These are phyloP conservation scores for Colletotrichum lupini DNA, from an alignment of 2,329 filamentous ascomycete genomes.

Conservation along the genomic window DNA sequence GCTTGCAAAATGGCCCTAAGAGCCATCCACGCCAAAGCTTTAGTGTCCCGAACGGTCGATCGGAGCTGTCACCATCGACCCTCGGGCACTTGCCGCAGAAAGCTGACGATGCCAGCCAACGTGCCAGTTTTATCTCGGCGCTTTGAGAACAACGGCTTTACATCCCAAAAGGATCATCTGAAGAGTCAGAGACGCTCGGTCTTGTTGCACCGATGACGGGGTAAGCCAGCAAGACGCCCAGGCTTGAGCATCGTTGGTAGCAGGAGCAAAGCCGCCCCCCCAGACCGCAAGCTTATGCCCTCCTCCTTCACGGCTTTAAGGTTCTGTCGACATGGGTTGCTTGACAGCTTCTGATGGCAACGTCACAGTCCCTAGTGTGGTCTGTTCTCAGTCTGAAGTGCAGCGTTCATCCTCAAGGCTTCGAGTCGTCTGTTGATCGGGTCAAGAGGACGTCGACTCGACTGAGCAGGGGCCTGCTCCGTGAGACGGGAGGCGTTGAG, in stretches of 20 bases:
- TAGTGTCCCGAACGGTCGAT: background rate
- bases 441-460: conserved; percentile 1
- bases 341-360: conserved; percentile 18
- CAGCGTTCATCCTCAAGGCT: conserved; percentile 25
- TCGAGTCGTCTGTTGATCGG: conserved; percentile 24
- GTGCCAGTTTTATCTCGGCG: background rate
- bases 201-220: background rate
- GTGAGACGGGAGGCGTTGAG: conserved; percentile 7
- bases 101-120: conserved; percentile 5
- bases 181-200: conserved; percentile 5
- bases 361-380: conserved; percentile 25
- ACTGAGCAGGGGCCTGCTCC: conserved; percentile 1
- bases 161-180: conserved; percentile 15
- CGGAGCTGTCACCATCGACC: conserved; percentile 13
- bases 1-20: background rate
- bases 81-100: conserved; percentile 5
- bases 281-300: background rate
- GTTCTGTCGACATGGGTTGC: conserved; percentile 30
- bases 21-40: background rate
- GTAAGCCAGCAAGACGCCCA: conserved; percentile 8
- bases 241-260: background rate
- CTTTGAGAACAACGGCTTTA: conserved; percentile 23
- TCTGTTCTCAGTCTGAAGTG: conserved; percentile 25
- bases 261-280: conserved; percentile 11
- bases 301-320: conserved; percentile 7